Conservation (phyloP, 2,329 filamentous ascomycete genomes). For the Alternaria gansuensis region DNA sequence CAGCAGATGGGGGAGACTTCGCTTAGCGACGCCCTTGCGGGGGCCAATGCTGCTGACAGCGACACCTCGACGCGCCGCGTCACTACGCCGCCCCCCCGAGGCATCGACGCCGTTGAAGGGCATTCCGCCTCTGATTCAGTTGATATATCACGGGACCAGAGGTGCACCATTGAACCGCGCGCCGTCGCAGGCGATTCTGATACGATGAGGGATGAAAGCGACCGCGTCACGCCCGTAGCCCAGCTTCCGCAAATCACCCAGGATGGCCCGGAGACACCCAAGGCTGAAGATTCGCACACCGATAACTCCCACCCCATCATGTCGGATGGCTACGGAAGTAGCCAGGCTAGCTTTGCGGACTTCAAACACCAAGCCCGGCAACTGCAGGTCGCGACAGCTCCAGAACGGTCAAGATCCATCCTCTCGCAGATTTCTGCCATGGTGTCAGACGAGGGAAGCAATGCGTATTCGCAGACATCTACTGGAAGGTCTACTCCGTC, state of each 20-base stretch:
- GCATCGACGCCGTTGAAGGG: slow-evolving; percentile 47
- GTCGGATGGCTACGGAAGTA: slow-evolving; percentile 26
- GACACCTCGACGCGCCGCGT: slow-evolving; percentile 29
- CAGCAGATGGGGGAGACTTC: slow-evolving; percentile 17
- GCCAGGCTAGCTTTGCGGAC: slow-evolving; percentile 20
- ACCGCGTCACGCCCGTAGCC: slow-evolving; percentile 41
- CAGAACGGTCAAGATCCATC: slow-evolving; percentile 47
- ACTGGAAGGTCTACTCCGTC: slow-evolving; percentile 45
- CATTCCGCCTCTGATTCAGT: slow-evolving; percentile 43
- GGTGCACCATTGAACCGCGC: slow-evolving; percentile 39
- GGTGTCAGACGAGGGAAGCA: slow-evolving; percentile 43
- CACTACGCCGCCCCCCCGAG: slow-evolving; percentile 37
- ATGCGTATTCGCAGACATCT: slow-evolving; percentile 42
- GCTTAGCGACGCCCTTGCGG: slow-evolving; percentile 22
- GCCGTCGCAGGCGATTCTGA: slow-evolving; percentile 36
- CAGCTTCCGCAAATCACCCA: slow-evolving; percentile 35
- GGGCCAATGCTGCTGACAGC: slow-evolving; percentile 18
- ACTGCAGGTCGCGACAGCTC: slow-evolving; percentile 27
- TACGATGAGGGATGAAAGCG: slow-evolving; percentile 40
- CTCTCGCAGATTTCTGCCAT: slow-evolving; percentile 51
- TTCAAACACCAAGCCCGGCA: slow-evolving; percentile 27
- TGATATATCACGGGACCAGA: slow-evolving; percentile 45
- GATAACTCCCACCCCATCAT: slow-evolving; percentile 18
- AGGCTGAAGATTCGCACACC: slow-evolving; percentile 28
- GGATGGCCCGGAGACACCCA: slow-evolving; percentile 24